Evolutionary conservation across 2,329 filamentous ascomycete genomes (phyloP).

Genomic region (Exophiala mesophila): DNA sequence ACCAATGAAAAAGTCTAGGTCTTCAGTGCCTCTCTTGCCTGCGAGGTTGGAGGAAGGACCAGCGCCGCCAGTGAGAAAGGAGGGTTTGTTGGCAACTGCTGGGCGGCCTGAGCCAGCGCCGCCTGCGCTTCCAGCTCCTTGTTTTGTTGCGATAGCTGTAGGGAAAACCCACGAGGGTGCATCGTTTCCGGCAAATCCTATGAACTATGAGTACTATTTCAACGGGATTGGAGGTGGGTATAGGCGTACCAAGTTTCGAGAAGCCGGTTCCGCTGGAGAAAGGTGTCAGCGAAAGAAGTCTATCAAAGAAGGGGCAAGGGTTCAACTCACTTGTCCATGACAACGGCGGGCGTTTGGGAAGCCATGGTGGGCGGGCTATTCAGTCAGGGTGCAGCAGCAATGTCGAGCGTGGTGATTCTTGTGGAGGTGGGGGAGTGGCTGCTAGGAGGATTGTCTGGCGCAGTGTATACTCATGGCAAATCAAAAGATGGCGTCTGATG

Average conservation of each 20-base stretch:
- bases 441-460: conserved; percentile 7
- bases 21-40: conserved; percentile 90
- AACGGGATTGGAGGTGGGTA: too few relatives aligned
- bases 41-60: conserved; percentile 78
- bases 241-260: conserved; percentile 93
- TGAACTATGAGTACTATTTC: conserved; percentile 14
- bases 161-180: conserved; percentile 99
- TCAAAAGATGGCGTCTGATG: background rate
- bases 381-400: conserved; percentile 3
- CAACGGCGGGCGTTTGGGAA: conserved; percentile 99
- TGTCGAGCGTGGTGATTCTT: background rate
- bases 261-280: conserved; percentile 87
- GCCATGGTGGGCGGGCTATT: conserved; percentile 71
- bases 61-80: conserved; percentile 86
- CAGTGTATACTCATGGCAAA: conserved; percentile 15
- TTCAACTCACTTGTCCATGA: conserved; percentile 99
- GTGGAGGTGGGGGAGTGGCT: conserved; percentile 5
- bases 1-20: conserved; percentile 97
- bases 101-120: conserved; percentile 82
- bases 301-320: too few relatives aligned
- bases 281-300: conserved; percentile 37
- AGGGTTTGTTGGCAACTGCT: conserved; percentile 88
- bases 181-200: conserved; percentile 98
- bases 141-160: conserved; percentile 95
- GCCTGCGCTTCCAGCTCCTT: conserved; percentile 61